Percentiles rank a stretch among this genome's conserved stretches.
Conservation (phyloP, 768 basidiomycete genomes). For the Fistulinella prunicolor region DNA sequence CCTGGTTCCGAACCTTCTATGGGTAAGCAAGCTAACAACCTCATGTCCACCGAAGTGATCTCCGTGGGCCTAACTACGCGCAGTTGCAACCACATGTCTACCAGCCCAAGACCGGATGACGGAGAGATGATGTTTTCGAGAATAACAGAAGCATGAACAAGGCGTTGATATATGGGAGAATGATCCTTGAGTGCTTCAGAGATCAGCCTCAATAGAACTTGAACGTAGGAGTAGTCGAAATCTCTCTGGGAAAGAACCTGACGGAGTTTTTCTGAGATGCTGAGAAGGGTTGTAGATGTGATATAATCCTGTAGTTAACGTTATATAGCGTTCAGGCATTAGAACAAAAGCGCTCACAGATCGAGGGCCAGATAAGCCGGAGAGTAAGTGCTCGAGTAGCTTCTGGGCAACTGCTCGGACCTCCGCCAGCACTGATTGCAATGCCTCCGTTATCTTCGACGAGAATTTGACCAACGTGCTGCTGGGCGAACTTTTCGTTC, state of each 20-base stretch:
- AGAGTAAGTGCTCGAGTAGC: slow-evolving; percentile 21
- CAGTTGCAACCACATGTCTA: slow-evolving; percentile 65
- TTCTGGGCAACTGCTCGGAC: slow-evolving; percentile 13
- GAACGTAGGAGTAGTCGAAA: slow-evolving; percentile 67
- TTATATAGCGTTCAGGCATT: background rate
- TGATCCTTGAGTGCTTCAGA: slow-evolving; percentile 37
- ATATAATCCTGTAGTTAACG: slow-evolving; percentile 30
- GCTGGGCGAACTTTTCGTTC: background rate
- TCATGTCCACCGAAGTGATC: slow-evolving; percentile 19
- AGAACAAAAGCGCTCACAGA: slow-evolving; percentile 25
- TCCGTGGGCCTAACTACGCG: slow-evolving; percentile 20
- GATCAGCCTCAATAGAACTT: slow-evolving; percentile 57
- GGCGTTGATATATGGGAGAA: slow-evolving; percentile 32
- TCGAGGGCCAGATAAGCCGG: background rate
- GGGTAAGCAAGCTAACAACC: slow-evolving; percentile 10
- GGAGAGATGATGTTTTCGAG: slow-evolving; percentile 53
- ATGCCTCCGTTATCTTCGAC: slow-evolving; percentile 12
- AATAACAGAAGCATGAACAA: slow-evolving; percentile 32
- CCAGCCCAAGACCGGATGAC: slow-evolving; percentile 69
- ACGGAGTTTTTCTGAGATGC: slow-evolving; percentile 42
- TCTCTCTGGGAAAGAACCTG: slow-evolving; percentile 34
- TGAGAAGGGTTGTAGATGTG: slow-evolving; percentile 37
- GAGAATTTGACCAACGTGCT: slow-evolving; percentile 7
- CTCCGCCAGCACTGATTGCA: slow-evolving; percentile 25
- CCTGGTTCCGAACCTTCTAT: slow-evolving; percentile 7